Base-by-base conservation (phyloP, 441 rosid genomes). In the Bocquillonia castaneifolia region DNA sequence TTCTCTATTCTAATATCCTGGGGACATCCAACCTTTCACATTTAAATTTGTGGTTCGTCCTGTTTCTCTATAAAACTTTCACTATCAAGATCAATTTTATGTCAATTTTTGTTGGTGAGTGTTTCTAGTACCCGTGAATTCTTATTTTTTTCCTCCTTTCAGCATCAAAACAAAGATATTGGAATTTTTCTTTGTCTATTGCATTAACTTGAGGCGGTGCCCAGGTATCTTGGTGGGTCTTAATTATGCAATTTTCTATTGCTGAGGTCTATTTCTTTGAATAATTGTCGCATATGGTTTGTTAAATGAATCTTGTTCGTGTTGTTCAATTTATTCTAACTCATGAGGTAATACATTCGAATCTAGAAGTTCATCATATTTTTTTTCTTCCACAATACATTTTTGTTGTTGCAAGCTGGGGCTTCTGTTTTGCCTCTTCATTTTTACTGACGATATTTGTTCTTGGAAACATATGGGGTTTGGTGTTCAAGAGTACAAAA, bases 101-200 rank as follows among this genome's bases (percentile, higher is more conserved):
- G 39, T 42, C 71, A 28, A 60, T 48, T 44, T 50, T 61, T 32
- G 6, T 15, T 63, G 67, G 51, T 64, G 40, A 60, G 36, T 10
- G 39, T 66, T 22, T 44, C 13, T 52, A 47, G 10, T 50, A 13
- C 42, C 47, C 44, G 6, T 69, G 15, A 58, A 34, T 28, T 63
- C 14, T 36, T 2, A 34, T 34, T 28, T 51, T n/a, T 51, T 58
- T 44, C 23, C 22, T 51, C 28, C 23, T 34, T 28, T 53, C 28
- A 5, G 22, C 57, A 44, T 77, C 40, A 51, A 23, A 72, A 42
- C 32, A 44, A 63, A 70, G 61, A 52, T 28, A 59, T 70, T 36
- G 7, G 64, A 8, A 3, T 17, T 32, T 54, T 10, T 57, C 40
- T 54, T 25, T 34, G 32, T 73, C 59, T 66, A 32, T 48, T 47